phyloP scores from a whole-genome alignment of 768 basidiomycete genomes.

The Pisolithus microcarpus region DNA sequence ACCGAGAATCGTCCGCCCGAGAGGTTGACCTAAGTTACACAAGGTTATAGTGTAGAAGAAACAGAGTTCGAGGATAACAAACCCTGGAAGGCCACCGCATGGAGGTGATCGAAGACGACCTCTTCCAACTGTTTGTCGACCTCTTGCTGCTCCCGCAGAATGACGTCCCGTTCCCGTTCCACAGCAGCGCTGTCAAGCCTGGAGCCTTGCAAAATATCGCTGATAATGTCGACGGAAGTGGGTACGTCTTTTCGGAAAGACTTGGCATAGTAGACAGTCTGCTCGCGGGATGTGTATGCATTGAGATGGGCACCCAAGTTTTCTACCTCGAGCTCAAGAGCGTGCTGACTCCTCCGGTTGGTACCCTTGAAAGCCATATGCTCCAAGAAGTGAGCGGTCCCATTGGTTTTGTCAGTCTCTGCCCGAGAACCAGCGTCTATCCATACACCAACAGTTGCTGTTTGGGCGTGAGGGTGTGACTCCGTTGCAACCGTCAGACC shows the following conservation, averaged over 20 bases:
- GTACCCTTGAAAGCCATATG: constrained; percentile 99
- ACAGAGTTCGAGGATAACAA: constrained; percentile 21
- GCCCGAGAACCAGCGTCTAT: constrained; percentile 97
- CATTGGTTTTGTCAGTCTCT: constrained; percentile 91
- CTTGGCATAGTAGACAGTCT: constrained; percentile 99
- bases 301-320: constrained; percentile 96
- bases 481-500: constrained; percentile 95
- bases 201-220: constrained; percentile 95
- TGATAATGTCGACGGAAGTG: constrained; percentile 90
- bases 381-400: constrained; percentile 97
- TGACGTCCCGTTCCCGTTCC: constrained; percentile 94
- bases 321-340: constrained; percentile 94
- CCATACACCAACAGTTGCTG: constrained; percentile 98
- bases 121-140: constrained; percentile 98
- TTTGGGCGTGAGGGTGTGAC: constrained; percentile 82
- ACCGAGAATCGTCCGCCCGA: constrained; percentile 96
- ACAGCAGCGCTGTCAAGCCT: constrained; percentile 84
- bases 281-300: constrained; percentile 97
- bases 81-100: constrained; percentile 96
- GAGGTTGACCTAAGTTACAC: constrained; percentile 65
- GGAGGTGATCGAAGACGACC: constrained; percentile 97
- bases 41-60: constrained; percentile 4
- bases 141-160: constrained; percentile 95
- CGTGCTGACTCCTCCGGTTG: constrained; percentile 76
- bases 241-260: constrained; percentile 94